Base-by-base conservation (phyloP, 2,329 filamentous ascomycete species). In the Paraphoma sp. region DNA sequence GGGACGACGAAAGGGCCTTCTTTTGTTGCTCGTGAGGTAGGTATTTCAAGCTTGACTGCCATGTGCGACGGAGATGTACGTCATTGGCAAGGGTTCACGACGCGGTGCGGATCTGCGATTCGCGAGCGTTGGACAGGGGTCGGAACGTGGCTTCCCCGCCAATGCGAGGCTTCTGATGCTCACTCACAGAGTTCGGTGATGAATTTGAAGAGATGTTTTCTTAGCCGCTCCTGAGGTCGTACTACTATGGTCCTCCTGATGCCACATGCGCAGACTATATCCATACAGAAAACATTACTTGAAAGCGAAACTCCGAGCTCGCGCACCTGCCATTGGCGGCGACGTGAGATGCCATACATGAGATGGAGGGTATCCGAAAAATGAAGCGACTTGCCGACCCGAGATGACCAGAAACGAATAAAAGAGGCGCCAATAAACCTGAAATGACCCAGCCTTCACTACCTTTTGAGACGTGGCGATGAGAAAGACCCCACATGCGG, bases 281-380 rank as follows among this genome's bases (percentile, higher is more conserved):
- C 10, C 14, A 36, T 36, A 36, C 33, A 36, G 14, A 14, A 36
- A 36, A 10, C 33, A 14, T 10, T 36, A 10, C 10, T 36, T 10
- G 9, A 36, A 36, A 10, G 14, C 14, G 33, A 36, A 14, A 36
- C 14, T 36, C 33, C 33, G 14, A 36, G 33, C 33, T 36, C 10
- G 14, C 33, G 14, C 33, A 14, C 33, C 33, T 2, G 33, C 33
- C 33, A 14, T 14, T 10, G 14, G 33, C 14, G 33, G 33, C 14
- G 10, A 14, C 14, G 33, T 36, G 14, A 36, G 14, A 36, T 36
- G 16, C 23, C 16, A 16, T 14, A 47, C 56, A 42, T 57, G 43
- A 70, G 68, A 70, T 65, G 70, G 68, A 73, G 71, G 71, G 69
- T 73, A 74, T 73, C 64, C 69, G 63, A 57, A 47, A 56, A 53